A percentile compares a stretch with the other conserved stretches of the same genome.
These are phyloP conservation scores for Diaporthe vexans DNA, from an alignment of 2,329 filamentous ascomycete genomes.

Conservation along the genomic window DNA sequence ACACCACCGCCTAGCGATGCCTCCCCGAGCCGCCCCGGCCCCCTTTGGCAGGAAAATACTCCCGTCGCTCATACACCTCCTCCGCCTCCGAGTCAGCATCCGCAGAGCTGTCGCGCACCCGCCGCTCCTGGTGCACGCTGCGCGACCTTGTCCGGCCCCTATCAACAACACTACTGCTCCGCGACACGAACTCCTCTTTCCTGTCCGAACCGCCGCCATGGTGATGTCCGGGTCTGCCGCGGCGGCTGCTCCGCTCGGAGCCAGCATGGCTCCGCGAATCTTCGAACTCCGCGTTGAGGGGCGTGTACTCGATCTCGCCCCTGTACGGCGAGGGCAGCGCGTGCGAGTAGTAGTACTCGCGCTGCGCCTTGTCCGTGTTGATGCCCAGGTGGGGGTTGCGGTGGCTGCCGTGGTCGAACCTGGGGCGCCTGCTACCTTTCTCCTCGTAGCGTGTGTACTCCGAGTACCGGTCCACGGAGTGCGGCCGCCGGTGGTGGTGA, in stretches of 20 bases:
- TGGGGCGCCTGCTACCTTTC: conserved; percentile 28
- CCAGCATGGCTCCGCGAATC: conserved; percentile 26
- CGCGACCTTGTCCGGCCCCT: conserved; percentile 39
- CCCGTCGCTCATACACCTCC: conserved; percentile 27
- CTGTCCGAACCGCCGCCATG: neutral
- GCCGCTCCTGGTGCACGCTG: conserved; percentile 38
- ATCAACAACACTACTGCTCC: conserved; percentile 37
- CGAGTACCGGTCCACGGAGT: conserved; percentile 33
- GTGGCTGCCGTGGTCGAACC: conserved; percentile 27
- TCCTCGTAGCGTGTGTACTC: conserved; percentile 37
- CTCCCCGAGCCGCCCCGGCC: neutral
- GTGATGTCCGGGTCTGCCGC: conserved; percentile 7
- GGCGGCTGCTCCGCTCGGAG: conserved; percentile 7
- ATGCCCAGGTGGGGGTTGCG: conserved; percentile 33
- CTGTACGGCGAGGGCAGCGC: conserved; percentile 38
- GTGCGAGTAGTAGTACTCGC: conserved; percentile 41
- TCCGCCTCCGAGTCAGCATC: conserved; percentile 39
- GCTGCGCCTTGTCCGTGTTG: conserved; percentile 39
- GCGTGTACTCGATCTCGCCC: conserved; percentile 42
- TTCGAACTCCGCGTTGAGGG: conserved; percentile 29
- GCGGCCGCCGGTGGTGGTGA: conserved; percentile 36
- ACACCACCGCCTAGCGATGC: conserved; percentile 4
- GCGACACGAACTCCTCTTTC: conserved; percentile 30
- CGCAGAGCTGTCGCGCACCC: conserved; percentile 28
- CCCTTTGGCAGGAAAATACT: conserved; percentile 26